phyloP scores from a whole-genome alignment of 2,329 filamentous ascomycete species.

The Penicillium sp. region DNA sequence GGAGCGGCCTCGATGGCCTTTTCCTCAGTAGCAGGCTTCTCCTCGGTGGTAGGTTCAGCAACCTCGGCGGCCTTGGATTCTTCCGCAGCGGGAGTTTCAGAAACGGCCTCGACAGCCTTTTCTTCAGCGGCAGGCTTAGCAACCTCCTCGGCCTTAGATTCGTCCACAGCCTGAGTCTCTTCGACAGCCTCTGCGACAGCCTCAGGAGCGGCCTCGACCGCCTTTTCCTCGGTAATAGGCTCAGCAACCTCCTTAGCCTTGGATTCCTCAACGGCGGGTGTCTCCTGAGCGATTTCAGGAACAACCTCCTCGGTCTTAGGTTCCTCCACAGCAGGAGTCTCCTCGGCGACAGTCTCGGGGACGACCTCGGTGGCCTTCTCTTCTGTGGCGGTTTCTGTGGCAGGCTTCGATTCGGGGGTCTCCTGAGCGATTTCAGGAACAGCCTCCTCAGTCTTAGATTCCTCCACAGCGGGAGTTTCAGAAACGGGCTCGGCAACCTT shows the following conservation, averaged over 20 bases:
- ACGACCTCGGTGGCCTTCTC: no score
- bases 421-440: constrained; percentile 6
- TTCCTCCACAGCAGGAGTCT: background rate
- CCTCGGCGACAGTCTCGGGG: no score
- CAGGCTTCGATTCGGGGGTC: background rate
- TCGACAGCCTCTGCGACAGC: background rate
- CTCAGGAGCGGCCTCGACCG: background rate
- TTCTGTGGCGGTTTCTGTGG: no score
- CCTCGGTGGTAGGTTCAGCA: background rate
- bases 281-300: background rate
- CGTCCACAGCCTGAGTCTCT: background rate
- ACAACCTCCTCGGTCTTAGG: background rate
- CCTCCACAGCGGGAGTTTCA: background rate
- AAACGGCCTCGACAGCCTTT: background rate
- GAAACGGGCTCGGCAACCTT: background rate
- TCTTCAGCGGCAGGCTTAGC: background rate
- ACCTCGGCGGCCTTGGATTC: background rate
- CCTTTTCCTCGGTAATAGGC: constrained; percentile 6
- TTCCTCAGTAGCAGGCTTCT: background rate
- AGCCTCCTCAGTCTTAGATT: background rate
- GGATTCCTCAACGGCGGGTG: background rate
- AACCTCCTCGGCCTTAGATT: background rate
- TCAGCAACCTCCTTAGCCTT: background rate
- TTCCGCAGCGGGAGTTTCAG: constrained; percentile 5
- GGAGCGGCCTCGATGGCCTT: background rate